Evolutionary conservation across 2,329 filamentous ascomycete genomes (phyloP).

Genomic region (Scytalidium lignicola): DNA sequence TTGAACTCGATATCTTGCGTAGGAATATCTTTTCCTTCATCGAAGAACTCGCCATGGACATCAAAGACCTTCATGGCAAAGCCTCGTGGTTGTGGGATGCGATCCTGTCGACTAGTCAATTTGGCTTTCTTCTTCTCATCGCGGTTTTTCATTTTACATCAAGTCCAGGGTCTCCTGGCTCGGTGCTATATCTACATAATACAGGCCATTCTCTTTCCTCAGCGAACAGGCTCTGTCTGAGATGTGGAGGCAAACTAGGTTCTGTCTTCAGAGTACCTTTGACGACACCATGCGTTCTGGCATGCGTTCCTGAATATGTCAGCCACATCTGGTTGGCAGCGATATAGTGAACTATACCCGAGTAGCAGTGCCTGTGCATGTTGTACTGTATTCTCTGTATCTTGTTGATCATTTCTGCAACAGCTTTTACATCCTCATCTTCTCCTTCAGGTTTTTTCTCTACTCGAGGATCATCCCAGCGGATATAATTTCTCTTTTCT

Average conservation of each 20-base stretch:
- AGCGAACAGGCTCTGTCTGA: conserved; percentile 36
- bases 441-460: conserved; percentile 35
- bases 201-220: conserved; percentile 26
- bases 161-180: conserved; percentile 33
- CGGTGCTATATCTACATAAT: conserved; percentile 32
- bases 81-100: conserved; percentile 39
- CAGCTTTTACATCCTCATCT: conserved; percentile 37
- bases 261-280: conserved; percentile 40
- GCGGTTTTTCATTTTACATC: conserved; percentile 14
- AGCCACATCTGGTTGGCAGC: background rate
- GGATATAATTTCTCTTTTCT: conserved; percentile 29
- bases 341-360: conserved; percentile 8
- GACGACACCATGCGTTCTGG: conserved; percentile 41
- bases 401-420: conserved; percentile 39
- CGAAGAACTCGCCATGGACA: conserved; percentile 37
- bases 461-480: conserved; percentile 35
- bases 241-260: conserved; percentile 36
- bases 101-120: conserved; percentile 19
- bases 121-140: too few species aligned
- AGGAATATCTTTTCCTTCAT: conserved; percentile 27
- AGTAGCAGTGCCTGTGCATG: conserved; percentile 32
- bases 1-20: conserved; percentile 44
- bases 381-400: conserved; percentile 41
- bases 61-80: conserved; percentile 46
- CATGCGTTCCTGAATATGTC: conserved; percentile 33